Evolutionary conservation across 1,139 yeast species (phyloP), one percentile per base, ranked within the genome.

Genomic region (Pichia sp.): DNA sequence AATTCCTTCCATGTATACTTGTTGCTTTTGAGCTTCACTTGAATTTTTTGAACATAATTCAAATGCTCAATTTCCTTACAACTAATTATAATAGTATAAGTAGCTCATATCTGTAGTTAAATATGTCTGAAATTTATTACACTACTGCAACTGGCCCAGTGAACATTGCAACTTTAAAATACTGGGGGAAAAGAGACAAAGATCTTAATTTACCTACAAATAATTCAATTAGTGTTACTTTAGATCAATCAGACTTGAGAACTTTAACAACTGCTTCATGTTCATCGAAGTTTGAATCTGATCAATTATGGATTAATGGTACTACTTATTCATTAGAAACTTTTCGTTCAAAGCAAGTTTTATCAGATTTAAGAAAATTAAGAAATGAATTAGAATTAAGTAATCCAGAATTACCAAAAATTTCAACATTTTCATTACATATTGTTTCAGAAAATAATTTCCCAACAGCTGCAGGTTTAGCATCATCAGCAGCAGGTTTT

Each of bases 381-480:
- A 81, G 98, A 66, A 57, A 62, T 29, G 70, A 73, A 53, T 59
- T 84, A 46, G 90, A 85, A 65, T 56, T 58, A 1, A 47, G 64
- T 7, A 79, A 85, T 60, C 45, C 73, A 0, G 54, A 69, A 1
- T 68, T 83, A 53, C 84, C 88, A 28, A 76, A 76, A 58, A 69
- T 92, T 56, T 77, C 95, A 40, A 60, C 72, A 32, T 81, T 76
- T 76, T 75, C 77, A 50, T 72, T 92, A 52, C 90, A 84, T 62
- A 86, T 92, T 58, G 95, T 87, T 5, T 83, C 95, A 27, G 96
- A 88, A 65, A 92, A 92, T 73, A 94, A 94, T 70, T 92, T 92
- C 75, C 99, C 99, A 45, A 92, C 98, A 30, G 98, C 98, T 38
- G 98, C 98, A 18, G 98, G 98, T 3, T 77, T 92, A 57, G 98